A percentile compares a stretch with the other conserved stretches of the same genome.
Evolutionary conservation across 2,329 filamentous ascomycete species (phyloP).

Genomic region (Cordyceps farinosa): DNA sequence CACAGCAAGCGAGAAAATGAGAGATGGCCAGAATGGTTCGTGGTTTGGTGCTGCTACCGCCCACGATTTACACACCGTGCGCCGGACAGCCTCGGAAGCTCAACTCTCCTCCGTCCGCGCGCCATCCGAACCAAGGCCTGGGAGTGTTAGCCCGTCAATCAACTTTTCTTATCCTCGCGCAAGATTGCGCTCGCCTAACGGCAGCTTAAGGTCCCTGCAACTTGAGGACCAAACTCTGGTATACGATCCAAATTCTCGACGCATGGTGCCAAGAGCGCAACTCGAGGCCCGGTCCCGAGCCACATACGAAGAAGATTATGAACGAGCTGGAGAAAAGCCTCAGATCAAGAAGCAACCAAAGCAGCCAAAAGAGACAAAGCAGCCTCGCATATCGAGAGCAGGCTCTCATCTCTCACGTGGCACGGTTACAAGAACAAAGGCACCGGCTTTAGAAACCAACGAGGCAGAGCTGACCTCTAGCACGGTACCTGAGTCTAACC

Average conservation of each 20-base stretch:
- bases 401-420: conserved; percentile 50
- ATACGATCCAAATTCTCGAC: conserved; percentile 63
- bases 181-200: conserved; percentile 36
- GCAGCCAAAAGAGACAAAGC: conserved; percentile 41
- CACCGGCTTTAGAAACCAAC: conserved; percentile 40
- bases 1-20: conserved; percentile 51
- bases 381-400: conserved; percentile 34
- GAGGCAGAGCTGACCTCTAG: conserved; percentile 19
- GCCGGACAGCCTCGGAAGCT: conserved; percentile 43
- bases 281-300: conserved; percentile 42
- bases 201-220: conserved; percentile 15
- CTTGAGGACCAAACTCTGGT: conserved; percentile 45
- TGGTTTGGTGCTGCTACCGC: conserved; percentile 48
- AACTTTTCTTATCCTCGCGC: conserved; percentile 58
- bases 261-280: conserved; percentile 52
- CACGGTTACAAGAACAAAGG: conserved; percentile 49
- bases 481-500: not conserved
- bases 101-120: conserved; percentile 26
- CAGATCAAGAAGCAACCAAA: conserved; percentile 20
- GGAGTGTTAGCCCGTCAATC: conserved; percentile 50
- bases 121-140: conserved; percentile 35
- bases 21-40: conserved; percentile 37
- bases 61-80: conserved; percentile 43
- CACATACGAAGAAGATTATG: conserved; percentile 29
- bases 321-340: not conserved